phyloP scores from a whole-genome alignment of 169 alveolate species.

The Besnoitia besnoiti region DNA sequence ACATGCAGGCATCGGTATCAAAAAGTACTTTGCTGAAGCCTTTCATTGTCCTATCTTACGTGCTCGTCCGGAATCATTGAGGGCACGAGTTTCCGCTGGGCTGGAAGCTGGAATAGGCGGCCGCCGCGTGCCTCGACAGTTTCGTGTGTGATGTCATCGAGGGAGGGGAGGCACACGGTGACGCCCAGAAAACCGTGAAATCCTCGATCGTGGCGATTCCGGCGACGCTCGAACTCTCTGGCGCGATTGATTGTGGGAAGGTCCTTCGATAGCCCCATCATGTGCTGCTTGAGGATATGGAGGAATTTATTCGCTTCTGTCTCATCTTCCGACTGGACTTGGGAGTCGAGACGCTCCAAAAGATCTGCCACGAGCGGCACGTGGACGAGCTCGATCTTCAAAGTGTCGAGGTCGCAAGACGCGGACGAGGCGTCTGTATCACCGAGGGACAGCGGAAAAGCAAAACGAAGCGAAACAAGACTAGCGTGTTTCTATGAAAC shows the following conservation, averaged over 20 bases:
- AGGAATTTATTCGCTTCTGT: conserved; percentile 3
- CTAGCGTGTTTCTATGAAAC: no score
- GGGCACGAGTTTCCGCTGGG: conserved; percentile 49
- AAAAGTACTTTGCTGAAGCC: no score
- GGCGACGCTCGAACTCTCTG: conserved; percentile 40
- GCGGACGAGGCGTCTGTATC: not conserved
- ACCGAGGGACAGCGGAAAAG: no score
- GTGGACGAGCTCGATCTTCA: conserved; percentile 25
- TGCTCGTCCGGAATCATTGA: conserved; percentile 63
- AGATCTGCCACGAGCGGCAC: conserved; percentile 34
- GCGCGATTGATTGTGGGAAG: conserved; percentile 51
- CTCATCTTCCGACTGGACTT: not conserved
- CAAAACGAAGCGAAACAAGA: no score
- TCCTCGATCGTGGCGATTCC: conserved; percentile 48
- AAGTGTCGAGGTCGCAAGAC: not conserved
- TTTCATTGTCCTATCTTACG: not conserved
- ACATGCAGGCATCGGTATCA: no score
- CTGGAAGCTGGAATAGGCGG: conserved; percentile 51
- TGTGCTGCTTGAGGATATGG: conserved; percentile 39
- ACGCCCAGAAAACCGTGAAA: conserved; percentile 61
- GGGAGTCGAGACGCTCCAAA: not conserved
- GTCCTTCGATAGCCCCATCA: conserved; percentile 15
- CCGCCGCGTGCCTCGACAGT: conserved; percentile 57
- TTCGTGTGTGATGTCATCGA: conserved; percentile 22
- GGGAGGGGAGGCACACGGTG: conserved; percentile 46